phyloP scores from a whole-genome alignment of 371 early-diverging fungal genomes.

The Mucor sp. region DNA sequence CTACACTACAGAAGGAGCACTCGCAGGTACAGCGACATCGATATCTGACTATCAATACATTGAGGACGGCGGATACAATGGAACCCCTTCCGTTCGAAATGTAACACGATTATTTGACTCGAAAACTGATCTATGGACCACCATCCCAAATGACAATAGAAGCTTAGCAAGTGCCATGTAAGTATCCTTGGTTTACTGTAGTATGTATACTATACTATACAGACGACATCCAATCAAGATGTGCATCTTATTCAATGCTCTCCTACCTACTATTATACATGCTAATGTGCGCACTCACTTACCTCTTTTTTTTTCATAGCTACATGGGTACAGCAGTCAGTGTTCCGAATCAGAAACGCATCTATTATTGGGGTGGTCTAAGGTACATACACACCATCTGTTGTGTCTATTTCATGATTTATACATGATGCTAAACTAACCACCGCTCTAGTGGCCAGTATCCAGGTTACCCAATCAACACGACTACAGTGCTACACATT shows the following conservation, averaged over 20 bases:
- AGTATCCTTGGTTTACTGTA: neutral
- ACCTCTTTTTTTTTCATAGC: neutral
- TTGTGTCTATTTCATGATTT: neutral
- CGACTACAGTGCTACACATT: constrained; percentile 9
- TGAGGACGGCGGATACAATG: constrained; percentile 16
- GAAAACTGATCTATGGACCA: neutral
- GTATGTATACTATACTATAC: neutral
- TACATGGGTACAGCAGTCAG: constrained; percentile 18
- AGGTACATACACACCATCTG: constrained; percentile 12
- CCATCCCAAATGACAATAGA: constrained; percentile 7
- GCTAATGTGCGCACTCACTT: neutral
- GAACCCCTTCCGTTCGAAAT: neutral
- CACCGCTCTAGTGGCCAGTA: constrained; percentile 6
- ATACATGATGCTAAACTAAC: neutral
- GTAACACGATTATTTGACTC: constrained; percentile 12
- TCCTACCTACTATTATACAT: neutral
- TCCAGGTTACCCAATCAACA: constrained; percentile 11
- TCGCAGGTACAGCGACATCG: constrained; percentile 2
- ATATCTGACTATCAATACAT: constrained; percentile 2
- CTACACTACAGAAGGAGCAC: constrained; percentile 2
- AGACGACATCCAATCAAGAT: neutral
- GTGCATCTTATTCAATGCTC: neutral
- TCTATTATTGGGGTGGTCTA: constrained; percentile 25
- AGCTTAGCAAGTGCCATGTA: constrained; percentile 13
- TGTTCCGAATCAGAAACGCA: constrained; percentile 6